phyloP scores from a whole-genome alignment of 2,329 filamentous ascomycete species.

The Scortechinia acanthostroma region DNA sequence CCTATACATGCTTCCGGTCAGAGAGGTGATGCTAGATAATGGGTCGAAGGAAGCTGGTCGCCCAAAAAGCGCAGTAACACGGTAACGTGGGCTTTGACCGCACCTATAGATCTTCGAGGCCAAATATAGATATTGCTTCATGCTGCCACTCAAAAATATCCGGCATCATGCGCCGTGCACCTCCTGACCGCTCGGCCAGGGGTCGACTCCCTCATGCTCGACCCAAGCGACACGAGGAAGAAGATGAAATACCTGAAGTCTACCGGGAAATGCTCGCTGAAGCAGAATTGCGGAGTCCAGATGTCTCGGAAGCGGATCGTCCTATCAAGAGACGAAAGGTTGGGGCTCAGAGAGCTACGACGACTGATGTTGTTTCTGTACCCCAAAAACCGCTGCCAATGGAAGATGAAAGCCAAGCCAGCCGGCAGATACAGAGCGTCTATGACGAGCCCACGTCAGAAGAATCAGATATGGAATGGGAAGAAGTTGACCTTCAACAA shows the following conservation, averaged over 20 bases:
- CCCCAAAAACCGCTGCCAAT: no score
- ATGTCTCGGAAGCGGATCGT: not conserved
- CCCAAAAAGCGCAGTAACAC: not conserved
- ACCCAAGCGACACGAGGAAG: not conserved
- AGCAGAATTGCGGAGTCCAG: not conserved
- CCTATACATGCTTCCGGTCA: not conserved
- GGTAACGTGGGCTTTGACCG: not conserved
- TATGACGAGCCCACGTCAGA: not conserved
- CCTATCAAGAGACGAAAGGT: not conserved
- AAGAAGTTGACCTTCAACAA: not conserved
- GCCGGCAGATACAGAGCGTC: not conserved
- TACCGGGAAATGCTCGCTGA: not conserved
- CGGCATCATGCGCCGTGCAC: not conserved
- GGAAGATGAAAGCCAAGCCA: not conserved
- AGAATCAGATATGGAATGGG: slow-evolving; percentile 1
- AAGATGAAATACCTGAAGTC: not conserved
- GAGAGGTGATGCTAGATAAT: not conserved
- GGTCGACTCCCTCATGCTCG: not conserved
- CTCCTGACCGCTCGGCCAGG: not conserved
- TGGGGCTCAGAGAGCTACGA: not conserved
- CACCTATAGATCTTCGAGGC: not conserved
- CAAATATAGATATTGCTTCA: no score
- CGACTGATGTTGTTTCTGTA: not conserved
- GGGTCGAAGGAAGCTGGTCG: not conserved
- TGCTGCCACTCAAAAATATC: not conserved